Conservation (phyloP, 73 alveolate species). For the Blepharisma japonicum region DNA sequence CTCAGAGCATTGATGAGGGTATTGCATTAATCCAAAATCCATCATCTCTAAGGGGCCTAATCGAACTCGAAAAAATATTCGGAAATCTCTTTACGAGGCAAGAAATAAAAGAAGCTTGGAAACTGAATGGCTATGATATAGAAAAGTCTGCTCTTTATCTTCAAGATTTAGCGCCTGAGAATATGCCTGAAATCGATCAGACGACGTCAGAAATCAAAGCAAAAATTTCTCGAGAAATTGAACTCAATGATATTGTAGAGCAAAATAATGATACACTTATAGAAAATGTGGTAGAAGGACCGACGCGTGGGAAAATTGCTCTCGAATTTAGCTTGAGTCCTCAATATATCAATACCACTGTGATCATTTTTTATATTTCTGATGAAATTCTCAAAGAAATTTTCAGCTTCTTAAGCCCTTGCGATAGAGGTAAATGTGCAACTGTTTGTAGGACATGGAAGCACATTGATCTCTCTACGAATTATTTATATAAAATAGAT, state of each 20-base stretch:
- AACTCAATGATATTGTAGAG: background rate
- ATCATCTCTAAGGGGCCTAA: background rate
- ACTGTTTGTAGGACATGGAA: slow-evolving; percentile 13
- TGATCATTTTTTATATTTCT: background rate
- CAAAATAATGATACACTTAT: background rate
- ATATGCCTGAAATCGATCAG: background rate
- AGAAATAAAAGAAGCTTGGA: background rate
- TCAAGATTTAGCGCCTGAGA: background rate
- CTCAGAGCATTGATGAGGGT: background rate
- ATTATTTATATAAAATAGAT: slow-evolving; percentile 22
- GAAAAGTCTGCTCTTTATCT: slow-evolving; percentile 6
- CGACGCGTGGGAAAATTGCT: background rate
- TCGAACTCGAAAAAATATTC: background rate
- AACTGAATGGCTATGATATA: background rate
- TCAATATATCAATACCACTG: background rate
- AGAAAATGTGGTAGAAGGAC: background rate
- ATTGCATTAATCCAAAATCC: background rate
- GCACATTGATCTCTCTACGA: background rate
- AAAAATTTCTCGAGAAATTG: background rate
- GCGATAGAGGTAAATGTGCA: background rate
- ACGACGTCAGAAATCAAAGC: background rate
- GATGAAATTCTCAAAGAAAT: slow-evolving; percentile 25
- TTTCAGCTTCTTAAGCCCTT: background rate
- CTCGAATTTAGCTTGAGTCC: slow-evolving; percentile 25
- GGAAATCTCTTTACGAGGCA: slow-evolving; percentile 13